Percentiles rank a stretch among this genome's conserved stretches.
phyloP scores from a whole-genome alignment of 768 basidiomycete genomes.

The Cubamyces sp. region DNA sequence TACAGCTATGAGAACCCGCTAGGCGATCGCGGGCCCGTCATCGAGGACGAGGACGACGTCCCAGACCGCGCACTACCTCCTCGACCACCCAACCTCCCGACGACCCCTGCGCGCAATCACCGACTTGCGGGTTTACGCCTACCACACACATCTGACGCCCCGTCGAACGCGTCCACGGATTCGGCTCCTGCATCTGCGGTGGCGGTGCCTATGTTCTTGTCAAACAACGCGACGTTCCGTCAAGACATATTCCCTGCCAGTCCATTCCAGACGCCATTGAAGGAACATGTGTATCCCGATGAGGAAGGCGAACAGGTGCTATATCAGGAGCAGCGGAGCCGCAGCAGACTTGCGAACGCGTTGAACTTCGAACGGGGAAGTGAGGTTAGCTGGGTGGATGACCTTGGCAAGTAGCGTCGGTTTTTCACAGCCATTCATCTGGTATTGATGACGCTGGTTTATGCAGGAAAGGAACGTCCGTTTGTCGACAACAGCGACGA shows the following conservation, averaged over 20 bases:
- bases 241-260: slow-evolving; percentile 68
- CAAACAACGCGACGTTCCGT: slow-evolving; percentile 51
- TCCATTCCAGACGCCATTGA: slow-evolving; percentile 72
- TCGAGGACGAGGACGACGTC: slow-evolving; percentile 72
- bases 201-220: slow-evolving; percentile 54
- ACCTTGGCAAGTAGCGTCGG: slow-evolving; percentile 55
- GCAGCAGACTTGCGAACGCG: slow-evolving; percentile 29
- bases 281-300: slow-evolving; percentile 63
- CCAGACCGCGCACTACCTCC: slow-evolving; percentile 39
- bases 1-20: slow-evolving; percentile 38
- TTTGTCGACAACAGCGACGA: slow-evolving; percentile 64
- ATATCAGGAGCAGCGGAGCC: slow-evolving; percentile 33
- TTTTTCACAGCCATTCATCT: background rate
- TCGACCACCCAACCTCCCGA: slow-evolving; percentile 43
- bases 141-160: slow-evolving; percentile 56
- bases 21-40: slow-evolving; percentile 61
- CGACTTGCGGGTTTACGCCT: slow-evolving; percentile 39
- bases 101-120: slow-evolving; percentile 47
- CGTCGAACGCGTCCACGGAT: slow-evolving; percentile 51
- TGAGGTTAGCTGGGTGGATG: slow-evolving; percentile 77
- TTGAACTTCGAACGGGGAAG: slow-evolving; percentile 41
- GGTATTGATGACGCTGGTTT: slow-evolving; percentile 15
- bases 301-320: slow-evolving; percentile 70
- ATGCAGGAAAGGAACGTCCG: slow-evolving; percentile 68
- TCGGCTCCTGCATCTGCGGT: slow-evolving; percentile 45